A percentile compares a stretch with the other conserved stretches of the same genome.
Conservation (phyloP, 345 rosid species). For the Rhodamnia argentea region DNA sequence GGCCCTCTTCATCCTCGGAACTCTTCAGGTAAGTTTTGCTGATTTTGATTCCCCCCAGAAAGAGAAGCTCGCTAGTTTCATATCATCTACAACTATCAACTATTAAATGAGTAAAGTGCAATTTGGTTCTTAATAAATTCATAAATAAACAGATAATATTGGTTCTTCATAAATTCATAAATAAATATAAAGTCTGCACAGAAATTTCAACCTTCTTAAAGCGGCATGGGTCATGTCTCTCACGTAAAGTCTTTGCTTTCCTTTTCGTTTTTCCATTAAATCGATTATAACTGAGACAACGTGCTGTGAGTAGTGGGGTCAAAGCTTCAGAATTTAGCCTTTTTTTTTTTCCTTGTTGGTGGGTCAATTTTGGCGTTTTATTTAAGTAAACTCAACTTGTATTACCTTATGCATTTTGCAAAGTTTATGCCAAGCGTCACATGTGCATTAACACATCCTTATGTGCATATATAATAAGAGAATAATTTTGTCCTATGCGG, state of each 20-base stretch:
- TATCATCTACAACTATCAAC: background rate
- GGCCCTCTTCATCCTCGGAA: conserved; percentile 51
- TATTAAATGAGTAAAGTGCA: background rate
- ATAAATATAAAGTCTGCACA: background rate
- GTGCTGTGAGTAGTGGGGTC: background rate
- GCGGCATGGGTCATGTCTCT: background rate
- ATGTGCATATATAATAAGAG: no score
- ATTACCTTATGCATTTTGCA: background rate
- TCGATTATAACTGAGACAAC: background rate
- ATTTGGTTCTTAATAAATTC: background rate
- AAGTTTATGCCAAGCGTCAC: no score
- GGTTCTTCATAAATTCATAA: background rate
- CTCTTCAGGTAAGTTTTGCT: conserved; percentile 51
- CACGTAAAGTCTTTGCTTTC: background rate
- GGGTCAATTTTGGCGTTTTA: background rate
- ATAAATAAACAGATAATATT: background rate
- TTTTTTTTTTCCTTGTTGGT: background rate
- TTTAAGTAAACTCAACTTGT: background rate
- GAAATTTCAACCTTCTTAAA: background rate
- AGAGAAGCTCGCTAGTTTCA: background rate
- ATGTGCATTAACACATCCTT: no score
- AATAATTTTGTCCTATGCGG: no score
- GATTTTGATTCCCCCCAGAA: background rate
- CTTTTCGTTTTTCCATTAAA: background rate
- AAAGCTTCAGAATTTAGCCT: background rate